phyloP scores from a whole-genome alignment of 441 rosid genomes.

The Brassica balearica region DNA sequence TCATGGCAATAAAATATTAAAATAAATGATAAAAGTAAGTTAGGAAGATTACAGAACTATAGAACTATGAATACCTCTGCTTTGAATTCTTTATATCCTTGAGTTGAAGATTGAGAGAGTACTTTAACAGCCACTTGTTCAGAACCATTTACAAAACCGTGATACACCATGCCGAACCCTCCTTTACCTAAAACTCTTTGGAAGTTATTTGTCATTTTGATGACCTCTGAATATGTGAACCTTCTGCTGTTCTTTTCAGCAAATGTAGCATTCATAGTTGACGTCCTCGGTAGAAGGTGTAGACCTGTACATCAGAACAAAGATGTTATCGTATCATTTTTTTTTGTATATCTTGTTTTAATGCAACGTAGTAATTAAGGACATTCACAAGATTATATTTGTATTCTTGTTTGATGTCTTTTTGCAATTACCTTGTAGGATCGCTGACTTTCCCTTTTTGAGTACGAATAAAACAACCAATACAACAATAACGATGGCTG shows the following conservation, averaged over 20 bases:
- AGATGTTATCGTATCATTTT: neutral
- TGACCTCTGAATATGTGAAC: slow-evolving; percentile 35
- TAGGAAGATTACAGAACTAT: neutral
- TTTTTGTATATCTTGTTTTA: neutral
- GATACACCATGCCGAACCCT: slow-evolving; percentile 38
- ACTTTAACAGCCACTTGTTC: slow-evolving; percentile 36
- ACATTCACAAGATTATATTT: too few species aligned
- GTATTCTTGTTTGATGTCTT: neutral
- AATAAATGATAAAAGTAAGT: too few species aligned
- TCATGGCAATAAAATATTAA: neutral
- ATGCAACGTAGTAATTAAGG: neutral
- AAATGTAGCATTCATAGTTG: neutral
- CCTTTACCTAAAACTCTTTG: slow-evolving; percentile 38
- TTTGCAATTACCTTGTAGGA: slow-evolving; percentile 1
- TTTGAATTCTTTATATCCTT: slow-evolving; percentile 32
- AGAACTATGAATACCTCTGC: slow-evolving; percentile 1
- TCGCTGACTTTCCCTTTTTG: slow-evolving; percentile 1
- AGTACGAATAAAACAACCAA: neutral
- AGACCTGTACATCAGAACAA: neutral
- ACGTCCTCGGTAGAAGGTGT: neutral
- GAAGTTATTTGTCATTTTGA: slow-evolving; percentile 41
- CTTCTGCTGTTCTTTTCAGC: slow-evolving; percentile 12
- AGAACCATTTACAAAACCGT: slow-evolving; percentile 22
- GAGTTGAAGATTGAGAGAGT: slow-evolving; percentile 32
- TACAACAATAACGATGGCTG: neutral